These are phyloP conservation scores for Ophiosphaerella korrae DNA, from an alignment of 2,329 filamentous ascomycete genomes.

Conservation along the genomic window DNA sequence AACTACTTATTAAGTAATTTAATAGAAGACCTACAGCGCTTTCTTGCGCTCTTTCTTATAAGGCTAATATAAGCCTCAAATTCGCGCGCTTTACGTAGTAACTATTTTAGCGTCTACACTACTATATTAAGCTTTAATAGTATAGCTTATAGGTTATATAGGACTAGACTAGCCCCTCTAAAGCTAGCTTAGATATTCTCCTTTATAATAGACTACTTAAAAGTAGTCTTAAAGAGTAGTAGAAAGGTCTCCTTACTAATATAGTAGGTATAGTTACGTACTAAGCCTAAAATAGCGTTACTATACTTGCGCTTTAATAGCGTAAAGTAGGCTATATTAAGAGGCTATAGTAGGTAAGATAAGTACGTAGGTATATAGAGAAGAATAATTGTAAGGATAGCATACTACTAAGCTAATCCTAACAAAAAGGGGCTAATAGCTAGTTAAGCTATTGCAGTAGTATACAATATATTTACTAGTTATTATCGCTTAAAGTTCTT, in stretches of 20 bases:
- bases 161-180: constrained; percentile 39
- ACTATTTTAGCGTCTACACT: constrained; percentile 15
- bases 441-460: too few relatives aligned
- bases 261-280: constrained; percentile 34
- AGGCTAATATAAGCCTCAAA: constrained; percentile 10
- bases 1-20: constrained; percentile 7
- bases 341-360: constrained; percentile 48
- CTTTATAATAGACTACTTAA: constrained; percentile 28
- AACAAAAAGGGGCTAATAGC: too few relatives aligned
- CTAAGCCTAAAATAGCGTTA: constrained; percentile 33
- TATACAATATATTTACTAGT: too few relatives aligned
- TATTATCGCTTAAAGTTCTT: too few relatives aligned
- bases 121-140: constrained; percentile 40
- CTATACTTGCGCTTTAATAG: constrained; percentile 44
- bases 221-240: constrained; percentile 32
- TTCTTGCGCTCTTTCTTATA: constrained; percentile 8
- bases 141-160: constrained; percentile 37
- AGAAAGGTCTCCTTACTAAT: constrained; percentile 30
- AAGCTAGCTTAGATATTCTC: constrained; percentile 38
- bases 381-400: too few relatives aligned
- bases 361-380: constrained; percentile 45
- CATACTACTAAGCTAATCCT: too few relatives aligned
- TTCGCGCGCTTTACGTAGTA: constrained; percentile 9
- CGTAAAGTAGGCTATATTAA: constrained; percentile 48
- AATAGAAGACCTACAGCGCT: constrained; percentile 3